These are phyloP conservation scores for Suaeda aralocaspica DNA, from an alignment of 148 eudicot species.

Conservation along the genomic window DNA sequence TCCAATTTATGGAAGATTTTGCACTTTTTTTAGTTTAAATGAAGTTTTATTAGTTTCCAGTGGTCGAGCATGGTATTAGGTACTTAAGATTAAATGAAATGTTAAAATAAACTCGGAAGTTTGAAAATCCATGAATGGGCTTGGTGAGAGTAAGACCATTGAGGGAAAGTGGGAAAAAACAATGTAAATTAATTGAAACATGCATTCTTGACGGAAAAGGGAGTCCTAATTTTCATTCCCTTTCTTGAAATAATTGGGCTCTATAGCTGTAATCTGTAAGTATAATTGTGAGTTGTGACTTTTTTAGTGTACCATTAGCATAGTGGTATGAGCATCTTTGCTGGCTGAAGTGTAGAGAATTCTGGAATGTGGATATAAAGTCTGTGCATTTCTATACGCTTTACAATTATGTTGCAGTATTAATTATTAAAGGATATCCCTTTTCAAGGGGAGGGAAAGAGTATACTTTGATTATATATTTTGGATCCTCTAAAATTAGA, in stretches of 20 bases:
- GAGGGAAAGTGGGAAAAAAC: too few relatives aligned
- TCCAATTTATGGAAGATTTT: too few relatives aligned
- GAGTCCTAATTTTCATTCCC: not conserved
- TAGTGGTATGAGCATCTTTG: not conserved
- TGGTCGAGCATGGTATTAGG: too few relatives aligned
- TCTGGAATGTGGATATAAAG: not conserved
- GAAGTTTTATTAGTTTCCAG: too few relatives aligned
- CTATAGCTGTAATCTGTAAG: not conserved
- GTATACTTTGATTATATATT: not conserved
- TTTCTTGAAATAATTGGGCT: not conserved
- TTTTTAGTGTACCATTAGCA: not conserved
- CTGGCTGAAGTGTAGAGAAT: not conserved
- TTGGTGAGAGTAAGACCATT: too few relatives aligned
- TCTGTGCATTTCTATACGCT: not conserved
- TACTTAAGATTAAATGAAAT: too few relatives aligned
- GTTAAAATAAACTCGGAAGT: too few relatives aligned
- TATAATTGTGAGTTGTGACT: not conserved
- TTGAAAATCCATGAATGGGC: too few relatives aligned
- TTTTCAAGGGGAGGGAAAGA: not conserved
- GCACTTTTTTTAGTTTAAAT: too few relatives aligned
- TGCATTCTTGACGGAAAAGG: too few relatives aligned
- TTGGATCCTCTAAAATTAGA: not conserved
- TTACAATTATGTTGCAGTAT: not conserved
- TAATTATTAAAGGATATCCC: not conserved
- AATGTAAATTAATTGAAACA: too few relatives aligned